These are phyloP conservation scores for Arachis hypogaea DNA, from an alignment of 306 rosid genomes.

Conservation along the genomic window DNA sequence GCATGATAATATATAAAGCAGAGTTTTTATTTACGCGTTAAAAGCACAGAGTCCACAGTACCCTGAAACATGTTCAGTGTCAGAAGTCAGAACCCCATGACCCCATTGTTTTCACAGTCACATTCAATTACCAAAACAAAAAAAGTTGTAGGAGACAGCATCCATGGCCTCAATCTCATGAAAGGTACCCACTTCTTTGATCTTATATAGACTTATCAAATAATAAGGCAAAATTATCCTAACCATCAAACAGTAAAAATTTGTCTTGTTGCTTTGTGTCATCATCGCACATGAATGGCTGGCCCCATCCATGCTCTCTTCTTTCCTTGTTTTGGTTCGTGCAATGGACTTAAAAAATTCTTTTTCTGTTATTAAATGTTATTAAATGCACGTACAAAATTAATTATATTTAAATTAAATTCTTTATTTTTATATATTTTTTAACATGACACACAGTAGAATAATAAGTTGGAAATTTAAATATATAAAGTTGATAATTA, in stretches of 20 bases:
- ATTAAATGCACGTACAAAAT: no score
- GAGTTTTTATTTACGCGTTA: conserved; percentile 21
- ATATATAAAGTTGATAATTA: no score
- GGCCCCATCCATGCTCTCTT: conserved; percentile 29
- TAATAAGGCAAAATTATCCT: conserved; percentile 14
- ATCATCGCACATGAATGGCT: conserved; percentile 42
- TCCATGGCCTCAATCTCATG: conserved; percentile 54
- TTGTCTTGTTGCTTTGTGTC: conserved; percentile 48
- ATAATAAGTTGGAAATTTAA: no score
- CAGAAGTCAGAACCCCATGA: conserved; percentile 38
- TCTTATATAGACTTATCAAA: conserved; percentile 48
- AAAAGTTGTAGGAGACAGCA: conserved; percentile 53
- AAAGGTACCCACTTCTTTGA: conserved; percentile 50
- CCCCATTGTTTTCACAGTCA: conserved; percentile 39
- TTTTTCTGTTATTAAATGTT: no score
- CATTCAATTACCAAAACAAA: conserved; percentile 39
- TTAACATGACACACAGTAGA: no score
- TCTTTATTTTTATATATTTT: no score
- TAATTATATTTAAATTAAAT: no score
- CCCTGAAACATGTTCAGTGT: conserved; percentile 43
- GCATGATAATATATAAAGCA: no score
- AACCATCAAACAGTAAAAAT: conserved; percentile 38
- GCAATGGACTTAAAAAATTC: no score
- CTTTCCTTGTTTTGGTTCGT: no score
- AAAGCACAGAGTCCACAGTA: conserved; percentile 31